Conservation (phyloP, 108 stramenopile species). For the Mediolabrus comicus region DNA sequence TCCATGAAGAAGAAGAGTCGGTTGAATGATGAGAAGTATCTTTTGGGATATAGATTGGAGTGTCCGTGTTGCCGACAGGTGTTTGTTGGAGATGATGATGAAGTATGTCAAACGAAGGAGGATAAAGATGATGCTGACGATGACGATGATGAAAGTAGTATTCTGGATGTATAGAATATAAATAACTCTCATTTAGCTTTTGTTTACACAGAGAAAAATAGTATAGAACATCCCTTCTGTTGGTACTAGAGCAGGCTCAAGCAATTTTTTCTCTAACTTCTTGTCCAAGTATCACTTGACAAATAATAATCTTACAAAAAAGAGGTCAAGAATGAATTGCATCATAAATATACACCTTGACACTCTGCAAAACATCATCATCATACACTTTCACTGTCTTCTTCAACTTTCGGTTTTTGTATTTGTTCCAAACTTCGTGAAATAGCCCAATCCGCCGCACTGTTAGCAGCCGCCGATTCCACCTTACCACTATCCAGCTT, state of each 20-base stretch:
- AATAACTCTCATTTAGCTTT: too few species aligned
- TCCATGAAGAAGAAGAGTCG: too few species aligned
- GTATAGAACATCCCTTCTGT: too few species aligned
- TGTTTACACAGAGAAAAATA: too few species aligned
- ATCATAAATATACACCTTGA: not conserved
- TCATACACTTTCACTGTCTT: constrained; percentile 17
- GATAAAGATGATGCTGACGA: not conserved
- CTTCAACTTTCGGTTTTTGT: not conserved
- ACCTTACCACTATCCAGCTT: constrained; percentile 48
- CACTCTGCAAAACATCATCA: not conserved
- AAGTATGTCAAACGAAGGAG: not conserved
- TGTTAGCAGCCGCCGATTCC: constrained; percentile 44
- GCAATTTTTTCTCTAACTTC: too few species aligned
- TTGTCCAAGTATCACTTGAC: not conserved
- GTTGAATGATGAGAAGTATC: not conserved
- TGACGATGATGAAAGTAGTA: too few species aligned
- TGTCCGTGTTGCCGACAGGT: not conserved
- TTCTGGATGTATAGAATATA: too few species aligned
- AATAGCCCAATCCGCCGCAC: constrained; percentile 86
- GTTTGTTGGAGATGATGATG: not conserved
- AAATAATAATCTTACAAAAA: not conserved
- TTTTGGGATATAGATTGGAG: not conserved
- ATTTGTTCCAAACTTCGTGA: constrained; percentile 56
- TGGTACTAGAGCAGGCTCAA: too few species aligned
- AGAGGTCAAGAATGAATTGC: not conserved